These are phyloP conservation scores for Laetiporus sulphureus DNA, from an alignment of 1,284 basidiomycete species.

Conservation along the genomic window DNA sequence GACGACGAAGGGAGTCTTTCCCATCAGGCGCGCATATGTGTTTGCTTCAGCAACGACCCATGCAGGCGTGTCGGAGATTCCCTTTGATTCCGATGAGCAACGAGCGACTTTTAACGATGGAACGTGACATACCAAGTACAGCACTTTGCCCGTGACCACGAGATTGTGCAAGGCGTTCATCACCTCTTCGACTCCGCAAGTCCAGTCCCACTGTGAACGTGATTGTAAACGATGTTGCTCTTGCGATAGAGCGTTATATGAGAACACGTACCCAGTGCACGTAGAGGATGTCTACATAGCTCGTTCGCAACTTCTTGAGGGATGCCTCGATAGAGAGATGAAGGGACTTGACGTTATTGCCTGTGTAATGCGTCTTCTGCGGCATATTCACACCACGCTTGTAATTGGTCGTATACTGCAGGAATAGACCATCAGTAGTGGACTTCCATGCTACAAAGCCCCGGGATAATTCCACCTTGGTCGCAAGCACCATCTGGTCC, in stretches of 20 bases:
- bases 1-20: conserved; percentile 38
- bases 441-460: too few relatives aligned
- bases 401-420: conserved; percentile 31
- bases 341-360: conserved; percentile 41
- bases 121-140: conserved; percentile 32
- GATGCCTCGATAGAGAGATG: conserved; percentile 37
- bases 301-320: conserved; percentile 52
- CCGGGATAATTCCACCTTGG: not conserved
- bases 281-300: too few relatives aligned
- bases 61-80: conserved; percentile 38
- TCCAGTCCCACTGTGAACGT: conserved; percentile 40
- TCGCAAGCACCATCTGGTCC: conserved; percentile 1
- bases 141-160: too few relatives aligned
- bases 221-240: too few relatives aligned
- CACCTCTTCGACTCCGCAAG: too few relatives aligned
- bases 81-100: conserved; percentile 9
- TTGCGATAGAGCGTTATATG: too few relatives aligned
- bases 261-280: too few relatives aligned
- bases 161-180: conserved; percentile 32
- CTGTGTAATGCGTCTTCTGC: too few relatives aligned
- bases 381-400: conserved; percentile 26
- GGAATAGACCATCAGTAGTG: not conserved
- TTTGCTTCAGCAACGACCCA: conserved; percentile 47
- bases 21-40: too few relatives aligned
- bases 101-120: not conserved